Base-by-base conservation (phyloP, 257 asterid genomes). In the Anisodus tanguticus region DNA sequence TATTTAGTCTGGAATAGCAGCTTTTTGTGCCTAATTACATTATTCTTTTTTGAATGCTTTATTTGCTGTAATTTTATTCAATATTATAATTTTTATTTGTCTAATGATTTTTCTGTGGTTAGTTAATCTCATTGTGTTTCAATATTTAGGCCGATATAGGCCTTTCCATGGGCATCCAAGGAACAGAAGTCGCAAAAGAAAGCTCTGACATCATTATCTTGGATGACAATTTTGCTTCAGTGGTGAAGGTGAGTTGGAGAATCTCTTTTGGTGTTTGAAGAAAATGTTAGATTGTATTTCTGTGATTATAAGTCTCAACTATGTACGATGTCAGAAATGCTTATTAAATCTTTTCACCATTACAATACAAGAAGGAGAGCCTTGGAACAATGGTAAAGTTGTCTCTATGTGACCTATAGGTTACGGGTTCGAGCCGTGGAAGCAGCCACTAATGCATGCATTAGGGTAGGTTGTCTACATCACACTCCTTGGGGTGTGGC, bases 101-200 rank as follows among this genome's bases (percentile, higher is more conserved):
- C 66, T 26, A 51, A 35, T 79, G 41, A 39, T 63, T 31, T 70
- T 83, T 83, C 12, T 22, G 12, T 81, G 79, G 71, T 57, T 58
- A n/a, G 55, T 43, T 85, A 45, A 85, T 79, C 69, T 58, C 72
- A 13, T 82, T 59, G 59, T 77, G 6, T 72, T 81, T 79, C 26
- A 49, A 62, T 83, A 49, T 85, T 87, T 88, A 95, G 99, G 99
- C 99, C 49, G 99, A 94, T 86, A 96, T 96, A 83, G 99, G 98
- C 49, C 97, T 96, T 85, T 88, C 98, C 80, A 96, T 94, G 99
- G 98, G 98, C 59, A 94, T 94, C 81, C 97, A 92, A 92, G 98
- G 99, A 88, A 96, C 98, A 80, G 98, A 94, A 91, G 99, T 94
- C 79, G 98, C 98, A 58, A 94, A 96, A 90, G 98, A 96, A 88